Evolutionary conservation across 371 early-diverging fungal species (phyloP).

Genomic region (Mortierella sp.): DNA sequence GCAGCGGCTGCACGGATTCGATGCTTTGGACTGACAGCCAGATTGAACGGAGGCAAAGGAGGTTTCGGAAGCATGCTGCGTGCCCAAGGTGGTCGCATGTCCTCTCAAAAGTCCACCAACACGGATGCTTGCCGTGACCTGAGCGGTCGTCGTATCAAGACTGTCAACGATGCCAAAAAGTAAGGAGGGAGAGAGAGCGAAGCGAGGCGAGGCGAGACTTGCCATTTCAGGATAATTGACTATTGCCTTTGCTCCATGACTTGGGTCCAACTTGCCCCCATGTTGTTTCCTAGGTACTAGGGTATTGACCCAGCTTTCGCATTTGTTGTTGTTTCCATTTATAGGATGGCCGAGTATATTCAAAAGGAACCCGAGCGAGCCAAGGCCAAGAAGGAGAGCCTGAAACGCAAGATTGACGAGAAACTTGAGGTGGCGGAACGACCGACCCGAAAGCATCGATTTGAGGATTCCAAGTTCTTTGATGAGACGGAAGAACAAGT

Average conservation of each 20-base stretch:
- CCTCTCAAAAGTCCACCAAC: slow-evolving; percentile 90
- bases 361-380: slow-evolving; percentile 79
- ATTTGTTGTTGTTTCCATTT: not conserved
- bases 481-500: slow-evolving; percentile 78
- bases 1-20: slow-evolving; percentile 16
- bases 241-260: not conserved
- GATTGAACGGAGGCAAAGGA: slow-evolving; percentile 89
- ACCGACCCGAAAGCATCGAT: slow-evolving; percentile 73
- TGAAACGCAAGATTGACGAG: slow-evolving; percentile 87
- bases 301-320: not conserved
- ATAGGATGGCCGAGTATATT: slow-evolving; percentile 82
- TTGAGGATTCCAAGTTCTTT: slow-evolving; percentile 85
- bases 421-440: slow-evolving; percentile 72
- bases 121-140: slow-evolving; percentile 95
- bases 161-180: slow-evolving; percentile 91
- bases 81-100: slow-evolving; percentile 94
- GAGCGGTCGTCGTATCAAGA: slow-evolving; percentile 88
- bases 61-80: slow-evolving; percentile 96
- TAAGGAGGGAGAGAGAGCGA: slow-evolving; percentile 46
- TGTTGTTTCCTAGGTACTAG: too few relatives aligned
- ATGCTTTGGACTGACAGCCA: slow-evolving; percentile 54
- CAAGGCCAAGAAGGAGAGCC: slow-evolving; percentile 70
- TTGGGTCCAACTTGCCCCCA: too few relatives aligned
- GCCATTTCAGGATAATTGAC: too few relatives aligned
- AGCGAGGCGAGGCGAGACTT: too few relatives aligned